Evolutionary conservation across 2,329 filamentous ascomycete genomes (phyloP), one percentile per base, ranked within the genome.

Genomic region (Aspergillus tubingensis): DNA sequence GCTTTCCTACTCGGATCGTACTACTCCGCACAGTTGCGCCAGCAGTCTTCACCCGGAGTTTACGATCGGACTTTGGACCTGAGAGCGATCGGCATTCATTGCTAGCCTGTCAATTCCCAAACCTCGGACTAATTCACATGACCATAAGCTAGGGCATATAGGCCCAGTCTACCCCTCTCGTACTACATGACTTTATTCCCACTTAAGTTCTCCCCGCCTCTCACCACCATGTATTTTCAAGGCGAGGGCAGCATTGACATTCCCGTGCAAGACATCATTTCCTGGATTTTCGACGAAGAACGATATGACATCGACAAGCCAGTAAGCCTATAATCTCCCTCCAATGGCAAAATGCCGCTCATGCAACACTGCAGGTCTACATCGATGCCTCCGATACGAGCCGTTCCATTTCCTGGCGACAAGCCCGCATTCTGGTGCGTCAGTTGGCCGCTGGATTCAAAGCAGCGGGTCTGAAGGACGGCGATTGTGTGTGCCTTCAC

Each of bases 401-500:
- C 6, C 7, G n/a, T n/a, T 43, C 39, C 15, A 43, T 43, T 15
- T 43, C 39, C 7, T 43, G 39, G n/a, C 15, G 13, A 19, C n/a
- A 43, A 43, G 39, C 39, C 39, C 39, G n/a, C n/a, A 43, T n/a
- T 11, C 39, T n/a, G n/a, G 39, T 43, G n/a, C 39, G 39, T 15
- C 39, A 43, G 30, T 32, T 52, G 15, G 49, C 49, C 25, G 49
- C 49, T 15, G 49, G 49, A 8, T 19, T 52, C 3, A 27, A 15
- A 23, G 32, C n/a, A 27, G 49, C 49, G 1, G 23, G 49, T 2
- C 13, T 52, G 15, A 27, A 52, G 32, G 60, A 23, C 25, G 65
- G 65, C 19, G 65, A 67, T n/a, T 54, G 65, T 8, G 49, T 68
- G 19, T 52, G 53, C 8, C 7, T 66, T 4, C 53, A 63, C n/a